Base-by-base conservation (phyloP, 2,329 filamentous ascomycete genomes). In the Aureobasidium sp. region DNA sequence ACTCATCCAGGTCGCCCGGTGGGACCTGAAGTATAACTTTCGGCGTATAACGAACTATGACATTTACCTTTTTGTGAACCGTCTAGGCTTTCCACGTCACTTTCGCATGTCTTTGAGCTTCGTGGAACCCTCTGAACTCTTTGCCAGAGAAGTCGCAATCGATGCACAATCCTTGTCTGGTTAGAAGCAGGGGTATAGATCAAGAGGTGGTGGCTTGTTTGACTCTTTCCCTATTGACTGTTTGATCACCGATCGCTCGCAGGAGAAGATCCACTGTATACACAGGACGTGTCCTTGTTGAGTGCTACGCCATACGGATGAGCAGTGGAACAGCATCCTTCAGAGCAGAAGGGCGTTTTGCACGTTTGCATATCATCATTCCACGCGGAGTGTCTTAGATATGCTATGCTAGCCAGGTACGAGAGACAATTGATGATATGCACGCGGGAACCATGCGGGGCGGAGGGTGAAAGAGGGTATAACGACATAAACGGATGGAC, bases 361-460 rank as follows among this genome's bases (percentile, higher is more conserved):
- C 41, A 45, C 41, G 17, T 45, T 29, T 29, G 27, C 27, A 29
- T 29, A 29, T 29, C 27, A 17, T n/a, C 41, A 45, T 29, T 45
- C 19, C 29, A 45, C 27, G 41, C 41, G 41, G 27, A 22, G 10
- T 45, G 41, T 45, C 41, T 45, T 29, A 45, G 27, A 27, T 45
- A 34, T 45, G 27, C 34, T 34, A n/a, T 32, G 39, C 40, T 44
- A 44, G 40, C 27, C 44, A 48, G 44, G 44, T 19, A 48, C 44
- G 29, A 16, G 30, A 42, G 19, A 17, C 6, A n/a, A n/a, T 29
- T 27, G n/a, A n/a, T 38, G 30, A 34, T 37, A 35, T 47, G 22
- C 44, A 48, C 19, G 10, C 44, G 44, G 44, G 44, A 48, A 48
- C 30, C 44, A 48, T 22, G 44, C 30, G 44, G 44, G 32, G 44